Conservation (phyloP, 192 early-diverging fungal genomes). For the Backusella westeae region DNA sequence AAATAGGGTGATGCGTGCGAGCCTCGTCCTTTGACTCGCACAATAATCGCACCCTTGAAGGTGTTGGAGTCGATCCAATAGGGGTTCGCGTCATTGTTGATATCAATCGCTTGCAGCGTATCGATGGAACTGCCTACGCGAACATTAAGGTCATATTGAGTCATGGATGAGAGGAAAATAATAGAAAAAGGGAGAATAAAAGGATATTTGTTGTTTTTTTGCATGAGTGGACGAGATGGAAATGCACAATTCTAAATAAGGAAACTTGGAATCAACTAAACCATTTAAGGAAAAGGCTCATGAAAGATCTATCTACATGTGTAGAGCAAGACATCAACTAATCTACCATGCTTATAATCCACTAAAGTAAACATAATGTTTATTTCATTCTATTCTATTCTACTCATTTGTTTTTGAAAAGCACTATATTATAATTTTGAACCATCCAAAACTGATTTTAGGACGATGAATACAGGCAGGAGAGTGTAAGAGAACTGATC, state of each 20-base stretch:
- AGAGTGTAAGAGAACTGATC: too few relatives aligned
- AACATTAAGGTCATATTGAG: constrained; percentile 28
- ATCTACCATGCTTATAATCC: too few relatives aligned
- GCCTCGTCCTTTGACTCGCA: constrained; percentile 50
- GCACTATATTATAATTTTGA: too few relatives aligned
- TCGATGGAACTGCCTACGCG: constrained; percentile 38
- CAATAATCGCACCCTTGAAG: constrained; percentile 63
- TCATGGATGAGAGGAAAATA: background rate
- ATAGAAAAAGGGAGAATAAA: background rate
- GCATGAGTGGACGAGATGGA: background rate
- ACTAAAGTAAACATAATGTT: too few relatives aligned
- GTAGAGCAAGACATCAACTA: too few relatives aligned
- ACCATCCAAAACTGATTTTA: too few relatives aligned
- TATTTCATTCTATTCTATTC: too few relatives aligned
- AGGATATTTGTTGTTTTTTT: background rate
- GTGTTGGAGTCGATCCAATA: constrained; percentile 58
- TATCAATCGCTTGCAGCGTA: constrained; percentile 33
- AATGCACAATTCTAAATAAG: background rate
- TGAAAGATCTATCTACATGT: too few relatives aligned
- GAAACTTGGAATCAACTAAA: background rate
- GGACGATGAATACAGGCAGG: too few relatives aligned
- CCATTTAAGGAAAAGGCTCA: background rate
- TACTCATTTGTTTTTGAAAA: too few relatives aligned
- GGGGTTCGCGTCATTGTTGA: constrained; percentile 68
- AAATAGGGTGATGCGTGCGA: constrained; percentile 51